phyloP scores from a whole-genome alignment of 148 eudicot genomes.

The Nepenthes gracilis region DNA sequence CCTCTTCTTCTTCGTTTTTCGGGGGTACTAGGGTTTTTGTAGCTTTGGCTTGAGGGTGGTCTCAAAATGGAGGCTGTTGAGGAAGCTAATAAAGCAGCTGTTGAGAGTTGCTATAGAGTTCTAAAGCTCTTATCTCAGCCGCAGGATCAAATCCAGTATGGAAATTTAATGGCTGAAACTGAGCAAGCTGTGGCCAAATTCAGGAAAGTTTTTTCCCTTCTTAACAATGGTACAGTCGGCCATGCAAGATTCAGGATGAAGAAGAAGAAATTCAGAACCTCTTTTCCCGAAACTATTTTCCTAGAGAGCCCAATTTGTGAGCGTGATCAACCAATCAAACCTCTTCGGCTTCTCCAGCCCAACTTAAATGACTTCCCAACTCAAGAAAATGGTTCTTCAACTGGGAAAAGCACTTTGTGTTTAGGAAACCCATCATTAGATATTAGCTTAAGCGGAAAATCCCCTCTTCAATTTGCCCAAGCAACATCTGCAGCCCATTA shows the following conservation, averaged over 20 bases:
- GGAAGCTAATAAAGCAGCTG: slow-evolving; percentile 64
- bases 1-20: slow-evolving; percentile 4
- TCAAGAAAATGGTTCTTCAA: slow-evolving; percentile 36
- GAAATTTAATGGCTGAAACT: slow-evolving; percentile 45
- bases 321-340: slow-evolving; percentile 16
- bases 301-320: slow-evolving; percentile 29
- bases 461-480: slow-evolving; percentile 33
- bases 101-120: slow-evolving; percentile 69
- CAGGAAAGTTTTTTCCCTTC: slow-evolving; percentile 66
- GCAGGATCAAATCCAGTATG: slow-evolving; percentile 31
- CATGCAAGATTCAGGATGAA: slow-evolving; percentile 72
- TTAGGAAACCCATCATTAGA: slow-evolving; percentile 47
- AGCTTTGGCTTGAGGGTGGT: slow-evolving; percentile 1
- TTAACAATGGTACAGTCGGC: slow-evolving; percentile 39
- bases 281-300: slow-evolving; percentile 31
- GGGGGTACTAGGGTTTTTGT: slow-evolving; percentile 1
- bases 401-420: slow-evolving; percentile 35
- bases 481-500: slow-evolving; percentile 23
- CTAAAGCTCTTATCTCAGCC: slow-evolving; percentile 45
- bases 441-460: slow-evolving; percentile 29
- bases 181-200: slow-evolving; percentile 50
- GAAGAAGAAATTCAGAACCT: slow-evolving; percentile 27
- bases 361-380: slow-evolving; percentile 21
- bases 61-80: slow-evolving; percentile 66
- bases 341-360: slow-evolving; percentile 33